A percentile compares a stretch with the other conserved stretches of the same genome.
Evolutionary conservation across 1,284 basidiomycete species (phyloP).

Genomic region (Apiotrichum veenhuisii): DNA sequence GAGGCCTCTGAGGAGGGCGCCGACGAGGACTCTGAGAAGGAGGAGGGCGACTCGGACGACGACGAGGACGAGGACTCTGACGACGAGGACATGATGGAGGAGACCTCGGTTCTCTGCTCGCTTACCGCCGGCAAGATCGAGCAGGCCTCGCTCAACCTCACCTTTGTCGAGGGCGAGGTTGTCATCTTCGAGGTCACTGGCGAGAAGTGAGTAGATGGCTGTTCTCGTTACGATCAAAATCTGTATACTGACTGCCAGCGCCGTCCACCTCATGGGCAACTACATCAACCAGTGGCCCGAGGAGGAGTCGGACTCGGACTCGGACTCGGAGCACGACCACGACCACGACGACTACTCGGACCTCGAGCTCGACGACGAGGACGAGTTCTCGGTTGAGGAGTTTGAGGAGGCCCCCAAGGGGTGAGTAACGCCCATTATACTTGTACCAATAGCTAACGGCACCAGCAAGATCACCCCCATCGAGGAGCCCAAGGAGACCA

Average conservation of each 20-base stretch:
- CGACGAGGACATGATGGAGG: slow-evolving; percentile 43
- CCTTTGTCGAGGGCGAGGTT: slow-evolving; percentile 68
- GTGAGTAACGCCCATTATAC: slow-evolving; percentile 18
- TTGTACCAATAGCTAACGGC: not conserved
- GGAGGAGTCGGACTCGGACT: slow-evolving; percentile 43
- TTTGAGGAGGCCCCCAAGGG: slow-evolving; percentile 38
- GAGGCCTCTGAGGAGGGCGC: slow-evolving; percentile 52
- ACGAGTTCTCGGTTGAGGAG: slow-evolving; percentile 55
- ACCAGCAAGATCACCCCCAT: slow-evolving; percentile 40
- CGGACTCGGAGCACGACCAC: slow-evolving; percentile 46
- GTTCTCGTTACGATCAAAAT: no score
- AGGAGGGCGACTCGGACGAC: slow-evolving; percentile 45
- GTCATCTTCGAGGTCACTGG: slow-evolving; percentile 72
- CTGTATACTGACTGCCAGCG: slow-evolving; percentile 53
- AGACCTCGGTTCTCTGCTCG: slow-evolving; percentile 53
- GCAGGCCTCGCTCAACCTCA: slow-evolving; percentile 70
- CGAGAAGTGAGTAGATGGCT: slow-evolving; percentile 74
- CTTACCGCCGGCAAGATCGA: slow-evolving; percentile 61
- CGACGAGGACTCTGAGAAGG: slow-evolving; percentile 37
- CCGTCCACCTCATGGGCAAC: slow-evolving; percentile 83
- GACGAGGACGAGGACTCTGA: slow-evolving; percentile 51
- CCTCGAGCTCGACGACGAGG: slow-evolving; percentile 49
- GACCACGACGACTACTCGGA: slow-evolving; percentile 10
- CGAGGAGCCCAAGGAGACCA: slow-evolving; percentile 18
- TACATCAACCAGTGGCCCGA: slow-evolving; percentile 61